Conservation (phyloP, 768 basidiomycete species). For the Phlebiopsis flavidoalba region DNA sequence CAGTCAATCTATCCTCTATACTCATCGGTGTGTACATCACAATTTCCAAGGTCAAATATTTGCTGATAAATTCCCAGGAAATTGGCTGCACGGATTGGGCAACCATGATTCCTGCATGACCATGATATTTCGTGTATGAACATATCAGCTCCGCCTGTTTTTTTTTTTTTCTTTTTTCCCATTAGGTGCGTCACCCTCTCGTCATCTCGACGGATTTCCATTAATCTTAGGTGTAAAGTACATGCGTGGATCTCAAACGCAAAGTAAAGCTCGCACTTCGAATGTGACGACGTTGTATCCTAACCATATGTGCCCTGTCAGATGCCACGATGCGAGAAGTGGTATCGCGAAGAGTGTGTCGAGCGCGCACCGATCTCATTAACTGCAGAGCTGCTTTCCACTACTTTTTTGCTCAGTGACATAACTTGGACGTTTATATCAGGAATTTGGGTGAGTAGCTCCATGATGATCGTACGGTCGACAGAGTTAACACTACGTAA, state of each 20-base stretch:
- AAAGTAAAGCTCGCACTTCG: background rate
- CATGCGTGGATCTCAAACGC: slow-evolving; percentile 23
- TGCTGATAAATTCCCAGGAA: slow-evolving; percentile 12
- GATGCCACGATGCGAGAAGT: slow-evolving; percentile 40
- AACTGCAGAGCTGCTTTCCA: slow-evolving; percentile 37
- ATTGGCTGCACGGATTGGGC: slow-evolving; percentile 10
- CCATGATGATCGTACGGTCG: slow-evolving; percentile 39
- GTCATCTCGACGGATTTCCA: background rate
- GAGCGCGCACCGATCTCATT: slow-evolving; percentile 37
- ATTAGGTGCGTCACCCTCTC: slow-evolving; percentile 31
- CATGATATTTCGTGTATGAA: slow-evolving; percentile 45
- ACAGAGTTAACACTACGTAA: slow-evolving; percentile 11
- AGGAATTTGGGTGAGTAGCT: slow-evolving; percentile 39
- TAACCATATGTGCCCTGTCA: slow-evolving; percentile 42
- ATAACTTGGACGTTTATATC: slow-evolving; percentile 31
- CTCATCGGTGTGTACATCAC: slow-evolving; percentile 38
- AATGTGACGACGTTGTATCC: slow-evolving; percentile 47
- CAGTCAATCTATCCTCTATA: slow-evolving; percentile 42
- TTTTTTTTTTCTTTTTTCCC: too few relatives aligned
- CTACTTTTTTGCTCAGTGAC: slow-evolving; percentile 32
- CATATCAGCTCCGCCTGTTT: slow-evolving; percentile 31
- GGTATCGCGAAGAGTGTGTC: slow-evolving; percentile 33
- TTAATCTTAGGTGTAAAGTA: background rate
- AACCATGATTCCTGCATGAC: slow-evolving; percentile 23
- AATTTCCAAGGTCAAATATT: background rate